Base-by-base conservation (phyloP, 2,329 filamentous ascomycete species). In the Lachnellula occidentalis region DNA sequence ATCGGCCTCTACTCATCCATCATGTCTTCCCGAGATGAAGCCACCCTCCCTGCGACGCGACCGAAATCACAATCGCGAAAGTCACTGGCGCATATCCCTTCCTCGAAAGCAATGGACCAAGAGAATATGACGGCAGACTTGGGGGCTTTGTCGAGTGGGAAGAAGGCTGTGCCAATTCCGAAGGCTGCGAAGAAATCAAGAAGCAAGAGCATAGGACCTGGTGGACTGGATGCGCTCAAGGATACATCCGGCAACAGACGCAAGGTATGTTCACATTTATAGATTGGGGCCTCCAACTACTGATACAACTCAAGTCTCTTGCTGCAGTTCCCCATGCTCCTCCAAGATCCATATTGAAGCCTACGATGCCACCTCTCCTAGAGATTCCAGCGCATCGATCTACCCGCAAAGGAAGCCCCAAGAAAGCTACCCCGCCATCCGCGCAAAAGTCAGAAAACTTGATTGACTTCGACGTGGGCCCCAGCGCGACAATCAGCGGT, bases 201-300 rank as follows among this genome's bases (percentile, higher is more conserved):
- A 61, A 96, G 92, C 73, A 97, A 96, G 77, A 97, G 92, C 73
- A 86, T 99, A 63, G 94, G 94, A 2, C 92, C 94, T 15, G 94
- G 92, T 49, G 91, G 92, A 24, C 73, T 96, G 45, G 91, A 95
- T 76, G 86, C 87, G 54, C 78, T 95, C 53, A 91, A 87, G 70
- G 80, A 86, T 66, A 81, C 80, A 45, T 82, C 78, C 66, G 89
- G 88, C 34, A 95, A 95, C 70, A 78, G 88, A 64, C 82, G 88
- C 71, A 88, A 90, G 75, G 90, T 94, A 80, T 64, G 55, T 41
- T 45, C 43, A 50, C 24, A 72, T 63, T 72, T 71, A 2, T 73
- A 76, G 46, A 27, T 11, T 27, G 43, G 17, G n/a, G 36, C 19
- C 36, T 27, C 43, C 24, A 45, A 22, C 45, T 22, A 47, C 58